Base-by-base conservation (phyloP, 139 green algal genomes). In the Chlorella sp. region DNA sequence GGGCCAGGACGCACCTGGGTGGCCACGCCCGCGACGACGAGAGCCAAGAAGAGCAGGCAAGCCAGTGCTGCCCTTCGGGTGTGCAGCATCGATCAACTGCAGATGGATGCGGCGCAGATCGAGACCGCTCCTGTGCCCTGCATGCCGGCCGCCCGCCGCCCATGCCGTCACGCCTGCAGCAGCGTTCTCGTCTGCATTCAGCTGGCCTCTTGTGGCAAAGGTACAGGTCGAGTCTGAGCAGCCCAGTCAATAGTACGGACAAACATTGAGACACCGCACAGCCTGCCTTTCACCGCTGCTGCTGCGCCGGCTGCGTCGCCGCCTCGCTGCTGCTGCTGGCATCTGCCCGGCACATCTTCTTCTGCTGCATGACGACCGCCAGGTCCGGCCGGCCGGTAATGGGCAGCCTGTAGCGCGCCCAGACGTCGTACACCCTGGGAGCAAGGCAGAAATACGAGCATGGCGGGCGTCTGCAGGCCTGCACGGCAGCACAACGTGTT, bases 381-480 rank as follows among this genome's bases (percentile, higher is more conserved):
- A 95, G 56, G 41, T 89, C 88, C 34, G 85, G 85, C 28, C 94
- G 85, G 1, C 93, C 94, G 32, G 94, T 97, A 58, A 98, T 84
- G 3, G 87, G 90, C 86, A 97, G 79, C 38, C 95, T 70, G 82
- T 93, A 94, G 80, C 90, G 91, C 28, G 96, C 96, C 96, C 96
- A 99, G 1, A 98, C 64, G 20, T 90, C 88, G 83, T 99, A 99
- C 36, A 98, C 87, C 56, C 90, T 24, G 94, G 93, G 79, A 64
- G 65, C 41, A 19, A 24, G 28, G 56, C 56, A 28, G 60, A 34
- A 13, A 32, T 16, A 38, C 28, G 62, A 40, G 28, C 13, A 14
- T 19, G 3, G 28, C 62, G 36, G 19, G 62, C 30, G 28, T 4
- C 22, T 28, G 16, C 5, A 38, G 28, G 62, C 28, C 28, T 11